phyloP scores from a whole-genome alignment of 768 basidiomycete species.

The Agaricus blazei region DNA sequence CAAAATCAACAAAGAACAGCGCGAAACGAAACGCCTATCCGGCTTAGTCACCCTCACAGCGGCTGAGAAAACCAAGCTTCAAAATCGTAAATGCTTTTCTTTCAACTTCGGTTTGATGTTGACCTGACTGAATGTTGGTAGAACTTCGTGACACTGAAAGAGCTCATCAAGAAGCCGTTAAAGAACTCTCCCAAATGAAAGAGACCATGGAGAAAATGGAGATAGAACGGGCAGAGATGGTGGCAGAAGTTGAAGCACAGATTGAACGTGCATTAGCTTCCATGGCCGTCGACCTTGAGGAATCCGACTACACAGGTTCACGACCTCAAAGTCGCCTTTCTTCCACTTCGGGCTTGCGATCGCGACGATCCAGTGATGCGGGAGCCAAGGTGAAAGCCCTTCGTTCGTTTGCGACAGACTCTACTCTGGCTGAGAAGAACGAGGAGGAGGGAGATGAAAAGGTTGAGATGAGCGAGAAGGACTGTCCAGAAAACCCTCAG shows the following conservation, averaged over 20 bases:
- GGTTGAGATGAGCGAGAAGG: constrained; percentile 15
- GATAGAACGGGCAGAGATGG: constrained; percentile 80
- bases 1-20: constrained; percentile 89
- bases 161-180: constrained; percentile 73
- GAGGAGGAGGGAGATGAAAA: constrained; percentile 31
- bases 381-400: constrained; percentile 41
- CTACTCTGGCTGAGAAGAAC: constrained; percentile 70
- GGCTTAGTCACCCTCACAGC: constrained; percentile 74
- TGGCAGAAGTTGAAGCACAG: constrained; percentile 90
- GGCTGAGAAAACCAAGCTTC: constrained; percentile 73
- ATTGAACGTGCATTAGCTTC: constrained; percentile 82
- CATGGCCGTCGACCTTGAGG: constrained; percentile 77
- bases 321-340: constrained; percentile 67
- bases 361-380: constrained; percentile 59
- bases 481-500: constrained; percentile 43
- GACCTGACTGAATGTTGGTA: constrained; percentile 22
- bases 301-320: constrained; percentile 71
- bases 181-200: constrained; percentile 82
- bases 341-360: constrained; percentile 46
- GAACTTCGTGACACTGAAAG: constrained; percentile 79
- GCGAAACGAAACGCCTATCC: constrained; percentile 81
- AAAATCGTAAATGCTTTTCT: constrained; percentile 54
- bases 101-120: not conserved
- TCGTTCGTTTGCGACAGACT: constrained; percentile 75
- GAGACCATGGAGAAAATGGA: constrained; percentile 86